Conservation (phyloP, 305 asterid species). For the Fraxinus sp. region DNA sequence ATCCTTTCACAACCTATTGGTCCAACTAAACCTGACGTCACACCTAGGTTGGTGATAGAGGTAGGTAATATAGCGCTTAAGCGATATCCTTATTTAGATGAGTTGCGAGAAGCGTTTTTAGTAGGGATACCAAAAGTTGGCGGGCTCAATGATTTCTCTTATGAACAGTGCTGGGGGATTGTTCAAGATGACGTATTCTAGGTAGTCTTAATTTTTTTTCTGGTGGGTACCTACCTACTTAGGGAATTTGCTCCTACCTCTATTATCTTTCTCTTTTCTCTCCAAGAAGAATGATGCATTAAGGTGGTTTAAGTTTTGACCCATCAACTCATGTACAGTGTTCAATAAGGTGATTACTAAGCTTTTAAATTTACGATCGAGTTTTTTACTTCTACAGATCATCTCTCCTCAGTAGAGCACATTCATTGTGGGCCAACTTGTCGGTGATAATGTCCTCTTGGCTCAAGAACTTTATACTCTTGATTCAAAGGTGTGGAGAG, state of each 20-base stretch:
- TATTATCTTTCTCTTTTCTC: background rate
- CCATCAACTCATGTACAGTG: background rate
- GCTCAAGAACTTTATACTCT: too few relatives aligned
- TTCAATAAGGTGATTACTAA: background rate
- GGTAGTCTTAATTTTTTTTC: background rate
- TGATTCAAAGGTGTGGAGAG: background rate
- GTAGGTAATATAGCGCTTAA: background rate
- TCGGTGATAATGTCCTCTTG: background rate
- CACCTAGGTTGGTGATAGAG: background rate
- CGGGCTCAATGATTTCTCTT: background rate
- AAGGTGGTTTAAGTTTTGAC: background rate
- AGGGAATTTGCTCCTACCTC: background rate
- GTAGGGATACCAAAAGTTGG: background rate
- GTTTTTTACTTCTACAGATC: background rate
- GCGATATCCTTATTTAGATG: background rate
- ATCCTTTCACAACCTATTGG: background rate
- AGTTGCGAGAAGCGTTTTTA: background rate
- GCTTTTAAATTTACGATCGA: background rate
- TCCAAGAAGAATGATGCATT: background rate
- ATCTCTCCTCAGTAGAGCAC: background rate
- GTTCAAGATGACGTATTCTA: too few relatives aligned
- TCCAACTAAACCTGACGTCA: background rate
- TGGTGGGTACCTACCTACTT: background rate
- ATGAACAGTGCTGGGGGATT: background rate
- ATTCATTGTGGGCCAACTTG: background rate